Conservation (phyloP, 352 stramenopile genomes). For the Globisporangium cylindrosporum region DNA sequence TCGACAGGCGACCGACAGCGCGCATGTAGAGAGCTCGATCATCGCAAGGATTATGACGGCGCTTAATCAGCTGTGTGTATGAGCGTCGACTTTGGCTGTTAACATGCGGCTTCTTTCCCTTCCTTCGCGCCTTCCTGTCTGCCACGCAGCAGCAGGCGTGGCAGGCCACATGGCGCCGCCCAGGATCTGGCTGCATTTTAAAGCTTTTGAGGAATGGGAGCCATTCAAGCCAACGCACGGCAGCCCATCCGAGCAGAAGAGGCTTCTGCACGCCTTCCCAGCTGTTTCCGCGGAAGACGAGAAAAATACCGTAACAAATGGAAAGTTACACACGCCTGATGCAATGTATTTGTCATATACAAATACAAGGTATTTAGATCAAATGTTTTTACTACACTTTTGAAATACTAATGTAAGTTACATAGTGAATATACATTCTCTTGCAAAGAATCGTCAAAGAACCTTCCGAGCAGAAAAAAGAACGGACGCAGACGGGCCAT, state of each 20-base stretch:
- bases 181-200: too few relatives aligned
- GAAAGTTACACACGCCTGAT: neutral
- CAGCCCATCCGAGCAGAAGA: neutral
- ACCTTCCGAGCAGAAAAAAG: constrained; percentile 1
- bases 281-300: constrained; percentile 5
- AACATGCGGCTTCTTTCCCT: neutral
- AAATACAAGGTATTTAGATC: neutral
- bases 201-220: neutral
- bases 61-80: neutral
- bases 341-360: neutral
- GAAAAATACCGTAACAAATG: neutral
- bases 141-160: neutral
- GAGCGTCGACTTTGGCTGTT: neutral
- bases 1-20: neutral
- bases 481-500: constrained; percentile 7
- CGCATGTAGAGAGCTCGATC: neutral
- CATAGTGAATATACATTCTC: neutral
- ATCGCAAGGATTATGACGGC: neutral
- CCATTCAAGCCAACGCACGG: neutral
- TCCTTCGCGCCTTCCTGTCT: neutral
- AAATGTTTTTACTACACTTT: neutral
- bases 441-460: neutral
- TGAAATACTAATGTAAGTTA: neutral
- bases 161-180: neutral
- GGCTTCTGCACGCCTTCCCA: constrained; percentile 8